Evolutionary conservation across 2,329 filamentous ascomycete genomes (phyloP).

Genomic region (Colletotrichum shisoi): DNA sequence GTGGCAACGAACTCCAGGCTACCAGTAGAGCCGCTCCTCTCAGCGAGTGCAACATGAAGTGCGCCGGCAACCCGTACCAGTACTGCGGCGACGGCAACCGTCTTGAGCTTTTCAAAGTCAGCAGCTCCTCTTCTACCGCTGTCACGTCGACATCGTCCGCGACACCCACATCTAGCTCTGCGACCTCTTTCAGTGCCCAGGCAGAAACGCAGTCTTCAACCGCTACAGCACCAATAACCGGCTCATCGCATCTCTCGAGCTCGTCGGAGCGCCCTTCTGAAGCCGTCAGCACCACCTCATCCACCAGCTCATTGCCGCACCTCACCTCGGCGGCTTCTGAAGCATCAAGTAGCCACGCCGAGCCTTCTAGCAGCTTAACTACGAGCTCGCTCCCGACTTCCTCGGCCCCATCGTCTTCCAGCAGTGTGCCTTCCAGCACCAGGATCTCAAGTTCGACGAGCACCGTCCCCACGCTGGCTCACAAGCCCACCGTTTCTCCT

Average conservation of each 20-base stretch:
- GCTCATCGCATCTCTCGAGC: background rate
- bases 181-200: constrained; percentile 1
- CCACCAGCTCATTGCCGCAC: background rate
- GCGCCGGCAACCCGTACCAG: constrained; percentile 48
- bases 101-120: constrained; percentile 49
- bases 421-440: constrained; percentile 15
- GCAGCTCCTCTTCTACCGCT: constrained; percentile 24
- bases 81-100: constrained; percentile 52
- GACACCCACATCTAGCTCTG: background rate
- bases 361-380: background rate
- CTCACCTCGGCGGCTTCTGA: background rate
- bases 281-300: constrained; percentile 8
- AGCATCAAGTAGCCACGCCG: background rate
- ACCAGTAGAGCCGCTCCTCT: constrained; percentile 47
- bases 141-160: constrained; percentile 17
- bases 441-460: constrained; percentile 37
- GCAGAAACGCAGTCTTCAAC: constrained; percentile 2
- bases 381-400: background rate
- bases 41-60: constrained; percentile 51
- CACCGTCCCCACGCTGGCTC: constrained; percentile 37
- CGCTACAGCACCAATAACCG: constrained; percentile 36
- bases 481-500: constrained; percentile 45
- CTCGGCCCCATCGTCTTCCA: constrained; percentile 7
- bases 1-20: constrained; percentile 49
- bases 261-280: background rate